Base-by-base conservation (phyloP, 208 protist genomes). In the Phytomonas sp. region DNA sequence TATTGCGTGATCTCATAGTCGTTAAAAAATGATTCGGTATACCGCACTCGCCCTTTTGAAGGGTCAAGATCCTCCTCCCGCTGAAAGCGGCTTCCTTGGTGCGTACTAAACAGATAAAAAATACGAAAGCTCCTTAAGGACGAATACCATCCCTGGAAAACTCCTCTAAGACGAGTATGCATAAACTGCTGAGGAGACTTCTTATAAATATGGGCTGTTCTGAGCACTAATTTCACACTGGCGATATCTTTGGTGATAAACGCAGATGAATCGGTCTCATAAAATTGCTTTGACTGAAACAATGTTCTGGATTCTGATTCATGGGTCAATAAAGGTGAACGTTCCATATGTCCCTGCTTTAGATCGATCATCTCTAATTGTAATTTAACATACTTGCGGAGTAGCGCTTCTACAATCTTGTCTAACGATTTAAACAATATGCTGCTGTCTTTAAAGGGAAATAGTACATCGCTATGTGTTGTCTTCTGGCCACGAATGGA, bases 1-100 rank as follows among this genome's bases (percentile, higher is more conserved):
- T 67, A 73, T 30, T 49, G 32, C 19, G 32, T 62, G 29, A 73
- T 49, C 23, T 26, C 30, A 34, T n/a, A 36, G 26, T 66, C 31
- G 40, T 73, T 49, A 49, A 49, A 12, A 16, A 49, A 49, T 49
- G 40, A 23, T 12, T 49, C 40, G 40, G 40, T 16, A 49, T 49
- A 49, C 40, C 40, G 6, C 40, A 49, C 40, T 23, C 40, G 40
- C 19, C 40, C 40, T 49, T 49, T 49, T 49, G 14, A 49, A 23
- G 7, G 1, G 14, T 3, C 6, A 23, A 19, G 14, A 49, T 49
- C 12, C 40, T 19, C 40, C 19, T 49, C 40, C 7, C 12, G 40
- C 14, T 49, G 10, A 19, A 49, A 19, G 12, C 1, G 14, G 19
- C 7, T 12, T 49, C 12, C 40, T 49, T 49, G 40, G 3, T 49